Conservation (phyloP, 129 eudicot genomes). For the Saposhnikovia divaricata region DNA sequence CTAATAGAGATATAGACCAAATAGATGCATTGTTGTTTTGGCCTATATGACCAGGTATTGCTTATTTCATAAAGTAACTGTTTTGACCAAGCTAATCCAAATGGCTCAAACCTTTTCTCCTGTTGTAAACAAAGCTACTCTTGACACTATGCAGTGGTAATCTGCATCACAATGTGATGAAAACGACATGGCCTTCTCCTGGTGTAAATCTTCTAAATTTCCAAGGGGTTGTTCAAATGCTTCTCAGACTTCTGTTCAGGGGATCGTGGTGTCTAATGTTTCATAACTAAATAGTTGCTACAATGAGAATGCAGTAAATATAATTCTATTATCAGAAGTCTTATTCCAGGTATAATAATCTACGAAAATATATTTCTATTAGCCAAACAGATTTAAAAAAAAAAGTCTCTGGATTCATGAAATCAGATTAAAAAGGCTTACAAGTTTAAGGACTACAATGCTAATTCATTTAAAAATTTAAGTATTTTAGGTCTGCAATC, state of each 20-base stretch:
- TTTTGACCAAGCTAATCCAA: too few species aligned
- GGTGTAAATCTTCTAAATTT: too few species aligned
- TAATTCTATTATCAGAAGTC: not conserved
- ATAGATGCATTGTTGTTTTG: too few species aligned
- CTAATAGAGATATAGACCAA: too few species aligned
- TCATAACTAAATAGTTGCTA: not conserved
- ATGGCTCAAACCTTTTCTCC: too few species aligned
- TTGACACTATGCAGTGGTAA: not conserved
- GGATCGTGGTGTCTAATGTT: not conserved
- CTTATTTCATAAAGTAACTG: too few species aligned
- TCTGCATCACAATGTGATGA: not conserved
- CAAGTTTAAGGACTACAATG: not conserved
- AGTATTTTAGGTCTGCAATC: not conserved
- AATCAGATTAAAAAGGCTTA: too few species aligned
- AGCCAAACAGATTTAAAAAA: not conserved
- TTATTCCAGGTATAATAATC: not conserved
- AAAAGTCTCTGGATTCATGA: not conserved
- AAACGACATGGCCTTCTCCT: not conserved
- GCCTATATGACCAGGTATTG: too few species aligned
- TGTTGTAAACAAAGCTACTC: too few species aligned
- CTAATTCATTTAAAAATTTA: not conserved
- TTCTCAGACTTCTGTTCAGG: not conserved
- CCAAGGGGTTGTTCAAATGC: not conserved
- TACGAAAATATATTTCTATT: too few species aligned
- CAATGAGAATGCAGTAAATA: too few species aligned